Base-by-base conservation (phyloP, 106 monocot genomes). In the Alisma plantagoaquatica region DNA sequence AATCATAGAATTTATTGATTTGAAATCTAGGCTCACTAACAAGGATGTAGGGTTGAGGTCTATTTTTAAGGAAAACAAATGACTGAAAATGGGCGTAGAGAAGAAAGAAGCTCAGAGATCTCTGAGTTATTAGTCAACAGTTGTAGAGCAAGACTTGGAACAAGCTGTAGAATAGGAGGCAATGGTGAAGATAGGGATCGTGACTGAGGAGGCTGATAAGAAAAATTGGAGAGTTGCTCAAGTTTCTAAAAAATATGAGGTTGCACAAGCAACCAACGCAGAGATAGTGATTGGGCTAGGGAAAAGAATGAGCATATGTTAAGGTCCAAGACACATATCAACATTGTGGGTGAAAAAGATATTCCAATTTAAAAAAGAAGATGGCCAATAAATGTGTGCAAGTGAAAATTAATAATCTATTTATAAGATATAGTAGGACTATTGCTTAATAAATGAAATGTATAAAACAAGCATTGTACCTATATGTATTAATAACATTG, bases 241-340 rank as follows among this genome's bases (percentile, higher is more conserved):
- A 48, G 70, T 70, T 41, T 27, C 68, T 0, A 83, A 87, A 46
- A 78, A 94, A 60, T 72, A 87, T 32, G 74, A 82, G 22, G 68
- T 75, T 22, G 73, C 79, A n/a, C 66, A 82, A 56, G 60, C 63
- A 2, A 45, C 50, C 31, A 71, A 77, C 10, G 68, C 70, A 11
- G 90, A 85, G 30, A 82, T 79, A 77, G 86, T 77, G 53, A 46
- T 67, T 0, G 98, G 90, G 23, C 33, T 99, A 57, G 73, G 73
- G 33, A n/a, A n/a, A n/a, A n/a, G n/a, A n/a, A n/a, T n/a, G n/a
- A n/a, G n/a, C n/a, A n/a, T n/a, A n/a, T n/a, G n/a, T n/a, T n/a
- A n/a, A n/a, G n/a, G n/a, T n/a, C n/a, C n/a, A n/a, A n/a, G n/a
- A n/a, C n/a, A n/a, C n/a, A n/a, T n/a, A n/a, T n/a, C n/a, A n/a